These are phyloP conservation scores for Nothomitra cinnamomea DNA, from an alignment of 2,329 filamentous ascomycete genomes.

Conservation along the genomic window DNA sequence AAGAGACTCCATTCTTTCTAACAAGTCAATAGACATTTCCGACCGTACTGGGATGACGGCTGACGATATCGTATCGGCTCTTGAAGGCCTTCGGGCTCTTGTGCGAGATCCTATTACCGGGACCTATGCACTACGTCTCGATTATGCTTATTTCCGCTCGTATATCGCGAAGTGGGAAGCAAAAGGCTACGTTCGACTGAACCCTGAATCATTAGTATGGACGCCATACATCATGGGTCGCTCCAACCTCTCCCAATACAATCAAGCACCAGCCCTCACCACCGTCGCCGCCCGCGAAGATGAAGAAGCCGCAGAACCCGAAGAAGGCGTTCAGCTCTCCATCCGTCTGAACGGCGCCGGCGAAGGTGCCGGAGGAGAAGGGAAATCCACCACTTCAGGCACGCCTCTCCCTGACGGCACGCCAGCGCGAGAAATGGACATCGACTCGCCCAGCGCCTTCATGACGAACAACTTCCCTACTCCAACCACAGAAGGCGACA, in stretches of 20 bases:
- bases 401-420: neutral
- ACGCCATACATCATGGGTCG: constrained; percentile 95
- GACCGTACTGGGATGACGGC: constrained; percentile 87
- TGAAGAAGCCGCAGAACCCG: constrained; percentile 27
- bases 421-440: constrained; percentile 2
- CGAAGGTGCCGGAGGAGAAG: constrained; percentile 3
- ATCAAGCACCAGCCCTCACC: constrained; percentile 63
- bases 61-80: constrained; percentile 85
- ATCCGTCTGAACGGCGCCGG: constrained; percentile 11
- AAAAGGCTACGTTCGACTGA: constrained; percentile 75
- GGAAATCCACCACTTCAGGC: neutral
- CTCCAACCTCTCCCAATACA: constrained; percentile 64
- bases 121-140: constrained; percentile 75
- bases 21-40: constrained; percentile 40
- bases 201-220: constrained; percentile 71
- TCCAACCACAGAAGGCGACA: neutral
- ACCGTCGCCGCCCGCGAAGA: constrained; percentile 79
- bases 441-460: neutral
- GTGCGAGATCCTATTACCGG: constrained; percentile 80
- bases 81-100: constrained; percentile 78
- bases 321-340: constrained; percentile 26
- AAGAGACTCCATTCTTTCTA: neutral
- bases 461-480: neutral
- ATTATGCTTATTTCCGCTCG: constrained; percentile 68
- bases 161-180: constrained; percentile 80